Evolutionary conservation across 805 yeast species (phyloP), one percentile per base, ranked within the genome.

Genomic region (Sugiyamaella marilandica): DNA sequence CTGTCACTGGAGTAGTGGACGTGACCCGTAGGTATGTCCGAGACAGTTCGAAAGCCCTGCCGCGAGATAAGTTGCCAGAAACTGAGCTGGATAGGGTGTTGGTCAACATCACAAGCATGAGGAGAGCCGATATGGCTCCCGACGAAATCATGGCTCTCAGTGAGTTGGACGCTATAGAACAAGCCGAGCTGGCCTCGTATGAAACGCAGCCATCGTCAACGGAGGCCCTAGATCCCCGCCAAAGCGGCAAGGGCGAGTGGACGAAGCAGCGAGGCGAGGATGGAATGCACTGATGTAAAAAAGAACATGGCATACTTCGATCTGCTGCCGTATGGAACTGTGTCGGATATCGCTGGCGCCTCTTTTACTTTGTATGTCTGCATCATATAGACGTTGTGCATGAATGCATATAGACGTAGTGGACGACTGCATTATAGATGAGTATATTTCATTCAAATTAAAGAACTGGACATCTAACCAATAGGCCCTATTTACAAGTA

Each of bases 211-310:
- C 48, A 5, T 24, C 49, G 10, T 43, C 53, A 0, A 39, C 49
- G 1, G 47, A 50, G 1, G 54, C 54, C 1, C 61, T 66, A 39
- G 63, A 65, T 26, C 85, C 90, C 0, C 69, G 97, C 53, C 85
- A 87, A 64, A 83, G 90, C 47, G 97, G 97, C 0, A 74, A 80
- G 3, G 76, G 73, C 0, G 85, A 75, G 45, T 91, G 97, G 98
- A 85, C 85, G 0, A 64, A 70, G n/a, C 55, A 74, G 0, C 73
- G 97, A 60, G 96, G 96, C 0, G 98, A 91, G 65, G 80, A 71
- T 51, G 96, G 95, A 10, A 35, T 31, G 8, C 11, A 34, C 10
- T 34, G 19, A 39, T 24, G 29, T 24, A n/a, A n/a, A n/a, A n/a
- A n/a, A n/a, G 29, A 24, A 24, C 7, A 24, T 24, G 29, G n/a